A percentile compares a stretch with the other conserved stretches of the same genome.
phyloP scores from a whole-genome alignment of 495 filamentous ascomycete species.

The Tetracladium marchalianum region DNA sequence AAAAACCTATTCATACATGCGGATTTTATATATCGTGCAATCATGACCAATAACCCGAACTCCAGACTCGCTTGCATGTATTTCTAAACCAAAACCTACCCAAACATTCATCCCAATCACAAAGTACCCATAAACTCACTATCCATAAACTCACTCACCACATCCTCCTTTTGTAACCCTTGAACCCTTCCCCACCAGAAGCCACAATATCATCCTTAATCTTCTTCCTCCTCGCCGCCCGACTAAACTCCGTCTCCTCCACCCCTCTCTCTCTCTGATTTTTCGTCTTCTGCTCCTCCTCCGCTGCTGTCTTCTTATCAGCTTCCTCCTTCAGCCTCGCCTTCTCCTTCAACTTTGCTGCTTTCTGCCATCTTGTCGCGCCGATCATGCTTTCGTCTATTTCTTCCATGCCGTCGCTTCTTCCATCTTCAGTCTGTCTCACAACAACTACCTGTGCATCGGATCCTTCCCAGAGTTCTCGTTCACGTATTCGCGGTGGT shows the following conservation, averaged over 20 bases:
- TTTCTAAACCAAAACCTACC: no score
- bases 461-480: slow-evolving; percentile 9
- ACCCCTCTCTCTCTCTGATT: background rate
- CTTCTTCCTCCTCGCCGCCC: slow-evolving; percentile 34
- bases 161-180: slow-evolving; percentile 36
- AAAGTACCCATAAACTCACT: no score
- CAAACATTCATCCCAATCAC: no score
- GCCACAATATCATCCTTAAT: slow-evolving; percentile 42
- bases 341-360: slow-evolving; percentile 18
- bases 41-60: no score
- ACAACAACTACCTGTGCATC: background rate
- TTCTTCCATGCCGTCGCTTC: background rate
- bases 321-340: slow-evolving; percentile 6
- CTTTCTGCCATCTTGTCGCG: slow-evolving; percentile 9
- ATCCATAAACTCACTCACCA: slow-evolving; percentile 21
- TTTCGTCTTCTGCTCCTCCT: slow-evolving; percentile 7
- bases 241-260: slow-evolving; percentile 26
- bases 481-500: slow-evolving; percentile 8
- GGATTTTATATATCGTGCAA: no score
- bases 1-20: no score
- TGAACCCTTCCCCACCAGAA: slow-evolving; percentile 27
- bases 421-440: background rate
- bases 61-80: no score
- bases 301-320: slow-evolving; percentile 17
- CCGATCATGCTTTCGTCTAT: slow-evolving; percentile 11